Base-by-base conservation (phyloP, 306 rosid genomes). In the Mimosa pudica region DNA sequence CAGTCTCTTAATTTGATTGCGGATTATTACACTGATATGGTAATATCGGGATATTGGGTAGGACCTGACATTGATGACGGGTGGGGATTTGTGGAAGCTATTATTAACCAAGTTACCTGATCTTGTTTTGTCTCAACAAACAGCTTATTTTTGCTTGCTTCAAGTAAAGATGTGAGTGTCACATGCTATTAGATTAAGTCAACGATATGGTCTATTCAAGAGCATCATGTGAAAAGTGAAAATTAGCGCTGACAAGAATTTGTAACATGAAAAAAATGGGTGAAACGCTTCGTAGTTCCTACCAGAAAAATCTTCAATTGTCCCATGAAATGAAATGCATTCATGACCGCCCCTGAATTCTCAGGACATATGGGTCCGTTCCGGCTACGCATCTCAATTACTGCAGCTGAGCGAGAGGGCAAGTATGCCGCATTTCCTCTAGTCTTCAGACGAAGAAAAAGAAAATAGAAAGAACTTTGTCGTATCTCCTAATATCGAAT, bases 21-120 rank as follows among this genome's bases (percentile, higher is more conserved):
- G 75, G 82, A 77, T 84, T 78, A 72, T 76, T 84, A 74, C 84
- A 73, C 80, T 30, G 82, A 79, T 47, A 82, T 76, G 69, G 85
- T 92, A 74, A 80, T 94, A 69, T 81, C 83, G 78, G 98, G 98
- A 80, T 94, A 85, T 82, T 94, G 97, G 97, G 94, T 92, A 38
- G 97, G 98, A 70, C 98, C 98, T 78, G 97, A 94, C 87, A 66
- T 76, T 61, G 98, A 94, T 80, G 97, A 92, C 82, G 98, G 97
- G 20, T 94, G 97, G 96, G 97, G 98, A 55, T 87, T 81, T 82
- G 86, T 90, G 76, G 94, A 92, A 85, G 98, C 98, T 72, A 80
- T 86, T 77, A 73, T 94, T 73, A 81, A 87, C 69, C 90, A 71
- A 78, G 84, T 85, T 66, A 57, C 82, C 64, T 87, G 85, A 90